Evolutionary conservation across 441 rosid genomes (phyloP).

Genomic region (Eutrema salsugineum): DNA sequence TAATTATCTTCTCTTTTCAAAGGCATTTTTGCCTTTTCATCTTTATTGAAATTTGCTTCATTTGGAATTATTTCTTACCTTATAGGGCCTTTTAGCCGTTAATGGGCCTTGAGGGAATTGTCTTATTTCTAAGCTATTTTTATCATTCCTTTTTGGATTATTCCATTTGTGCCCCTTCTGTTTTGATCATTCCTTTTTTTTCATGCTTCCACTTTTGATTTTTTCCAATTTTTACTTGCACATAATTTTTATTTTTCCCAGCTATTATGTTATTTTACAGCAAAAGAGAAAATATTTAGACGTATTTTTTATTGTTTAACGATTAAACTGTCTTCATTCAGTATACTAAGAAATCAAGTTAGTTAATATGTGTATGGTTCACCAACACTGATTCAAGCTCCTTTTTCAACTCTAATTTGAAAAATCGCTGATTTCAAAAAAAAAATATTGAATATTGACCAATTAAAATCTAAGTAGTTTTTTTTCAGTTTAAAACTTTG

Average conservation of each 20-base stretch:
- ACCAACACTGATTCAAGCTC: neutral
- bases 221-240: neutral
- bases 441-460: too few relatives aligned
- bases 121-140: neutral
- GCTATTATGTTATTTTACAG: neutral
- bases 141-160: neutral
- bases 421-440: neutral
- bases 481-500: too few relatives aligned
- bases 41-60: neutral
- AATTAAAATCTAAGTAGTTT: too few relatives aligned
- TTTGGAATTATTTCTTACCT: neutral
- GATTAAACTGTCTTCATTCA: neutral
- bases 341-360: neutral
- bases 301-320: neutral
- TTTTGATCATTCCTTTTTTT: too few relatives aligned
- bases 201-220: neutral
- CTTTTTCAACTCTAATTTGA: neutral
- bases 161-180: neutral
- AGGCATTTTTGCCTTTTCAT: neutral
- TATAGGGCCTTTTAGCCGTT: neutral
- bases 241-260: neutral
- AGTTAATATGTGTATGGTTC: constrained; percentile 3
- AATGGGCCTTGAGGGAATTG: constrained; percentile 15
- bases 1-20: constrained; percentile 22
- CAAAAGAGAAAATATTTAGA: neutral